Conservation (phyloP, 208 protist genomes). For the Trypanosoma lewisi region DNA sequence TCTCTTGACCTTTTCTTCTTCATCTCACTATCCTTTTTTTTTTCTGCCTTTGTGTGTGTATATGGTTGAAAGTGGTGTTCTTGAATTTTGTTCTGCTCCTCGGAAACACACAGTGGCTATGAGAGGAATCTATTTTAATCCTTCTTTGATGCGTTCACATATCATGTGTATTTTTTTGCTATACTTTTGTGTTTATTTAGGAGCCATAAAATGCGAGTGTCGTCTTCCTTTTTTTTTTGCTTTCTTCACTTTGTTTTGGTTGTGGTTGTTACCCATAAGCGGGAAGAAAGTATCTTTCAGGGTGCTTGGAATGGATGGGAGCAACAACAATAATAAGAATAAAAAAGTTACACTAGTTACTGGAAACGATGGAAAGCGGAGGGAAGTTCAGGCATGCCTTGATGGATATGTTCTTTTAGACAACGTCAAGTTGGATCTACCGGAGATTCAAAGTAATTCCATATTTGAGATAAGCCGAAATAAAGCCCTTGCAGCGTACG, state of each 20-base stretch:
- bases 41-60: neutral
- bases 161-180: too few species aligned
- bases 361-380: conserved; percentile 97
- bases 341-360: conserved; percentile 87
- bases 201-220: too few species aligned
- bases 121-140: too few species aligned
- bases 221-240: conserved; percentile 18
- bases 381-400: conserved; percentile 91
- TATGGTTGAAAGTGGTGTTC: too few species aligned
- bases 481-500: conserved; percentile 92
- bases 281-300: too few species aligned
- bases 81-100: too few species aligned
- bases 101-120: too few species aligned
- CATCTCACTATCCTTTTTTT: neutral
- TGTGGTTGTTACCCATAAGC: neutral
- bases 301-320: too few species aligned
- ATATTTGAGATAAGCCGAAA: conserved; percentile 86
- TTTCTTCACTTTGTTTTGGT: neutral
- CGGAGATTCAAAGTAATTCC: conserved; percentile 94
- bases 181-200: too few species aligned
- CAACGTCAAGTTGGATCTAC: conserved; percentile 71
- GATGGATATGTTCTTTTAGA: conserved; percentile 60
- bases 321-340: neutral
- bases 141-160: too few species aligned
- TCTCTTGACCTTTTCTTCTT: neutral